phyloP scores from a whole-genome alignment of 805 yeast genomes.

The Candida gorgasii region DNA sequence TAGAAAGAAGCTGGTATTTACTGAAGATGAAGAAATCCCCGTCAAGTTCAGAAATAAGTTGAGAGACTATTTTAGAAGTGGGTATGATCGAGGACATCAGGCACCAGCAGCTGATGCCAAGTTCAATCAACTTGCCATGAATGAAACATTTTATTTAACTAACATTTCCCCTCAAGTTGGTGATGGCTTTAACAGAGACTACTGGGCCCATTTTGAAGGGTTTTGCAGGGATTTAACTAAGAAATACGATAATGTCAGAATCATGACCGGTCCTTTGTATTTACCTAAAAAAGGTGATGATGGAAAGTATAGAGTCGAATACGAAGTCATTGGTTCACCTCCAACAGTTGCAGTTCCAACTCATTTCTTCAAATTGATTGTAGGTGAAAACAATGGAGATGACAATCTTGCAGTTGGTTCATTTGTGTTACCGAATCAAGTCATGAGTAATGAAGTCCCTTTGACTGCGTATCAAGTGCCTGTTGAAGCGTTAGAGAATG shows the following conservation, averaged over 20 bases:
- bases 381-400: constrained; percentile 63
- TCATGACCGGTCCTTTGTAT: constrained; percentile 92
- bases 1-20: constrained; percentile 77
- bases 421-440: constrained; percentile 89
- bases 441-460: constrained; percentile 69
- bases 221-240: constrained; percentile 76
- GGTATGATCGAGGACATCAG: constrained; percentile 95
- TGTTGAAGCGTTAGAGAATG: constrained; percentile 81
- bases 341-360: constrained; percentile 97
- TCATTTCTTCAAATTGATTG: constrained; percentile 87
- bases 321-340: constrained; percentile 95
- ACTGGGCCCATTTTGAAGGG: constrained; percentile 96
- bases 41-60: constrained; percentile 69
- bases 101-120: constrained; percentile 99
- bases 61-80: constrained; percentile 88
- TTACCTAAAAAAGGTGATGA: constrained; percentile 79
- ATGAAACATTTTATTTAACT: constrained; percentile 86
- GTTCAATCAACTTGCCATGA: constrained; percentile 87
- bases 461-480: constrained; percentile 83
- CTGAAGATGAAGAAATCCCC: constrained; percentile 85
- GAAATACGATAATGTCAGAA: constrained; percentile 72
- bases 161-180: constrained; percentile 98
- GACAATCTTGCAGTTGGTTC: constrained; percentile 75
- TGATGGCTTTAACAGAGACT: constrained; percentile 92
- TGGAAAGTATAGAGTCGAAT: constrained; percentile 80